Conservation (phyloP, 345 rosid genomes). For the Citrus cavaleriei region DNA sequence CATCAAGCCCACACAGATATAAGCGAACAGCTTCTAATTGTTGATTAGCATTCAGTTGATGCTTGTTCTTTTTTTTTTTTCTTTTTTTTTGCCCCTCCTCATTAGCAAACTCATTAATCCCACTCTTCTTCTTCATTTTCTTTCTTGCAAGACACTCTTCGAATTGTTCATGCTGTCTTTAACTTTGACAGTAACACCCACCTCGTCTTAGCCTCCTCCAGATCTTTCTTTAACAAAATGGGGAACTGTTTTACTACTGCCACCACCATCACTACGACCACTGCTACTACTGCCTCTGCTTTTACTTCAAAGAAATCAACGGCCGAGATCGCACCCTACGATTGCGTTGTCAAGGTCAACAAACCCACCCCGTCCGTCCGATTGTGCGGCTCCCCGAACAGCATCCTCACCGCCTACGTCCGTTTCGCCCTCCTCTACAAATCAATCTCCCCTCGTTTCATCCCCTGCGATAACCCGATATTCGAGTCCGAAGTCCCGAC, state of each 20-base stretch:
- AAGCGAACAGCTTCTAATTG: too few relatives aligned
- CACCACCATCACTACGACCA: neutral
- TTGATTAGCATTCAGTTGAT: neutral
- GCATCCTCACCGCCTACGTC: slow-evolving; percentile 37
- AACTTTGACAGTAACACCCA: neutral
- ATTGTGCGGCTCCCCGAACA: slow-evolving; percentile 32
- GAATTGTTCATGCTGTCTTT: neutral
- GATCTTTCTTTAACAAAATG: slow-evolving; percentile 22
- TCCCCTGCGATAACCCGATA: slow-evolving; percentile 23
- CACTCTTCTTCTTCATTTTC: neutral
- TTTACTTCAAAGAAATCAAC: slow-evolving; percentile 28
- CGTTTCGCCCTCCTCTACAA: slow-evolving; percentile 60
- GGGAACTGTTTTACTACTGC: slow-evolving; percentile 37
- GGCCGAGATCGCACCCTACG: slow-evolving; percentile 51
- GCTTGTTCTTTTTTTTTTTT: too few relatives aligned
- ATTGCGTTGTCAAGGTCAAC: slow-evolving; percentile 20
- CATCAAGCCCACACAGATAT: too few relatives aligned
- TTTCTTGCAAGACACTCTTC: slow-evolving; percentile 15
- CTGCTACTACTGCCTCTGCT: neutral
- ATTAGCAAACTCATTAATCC: neutral
- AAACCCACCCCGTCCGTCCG: slow-evolving; percentile 23
- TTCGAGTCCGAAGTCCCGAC: slow-evolving; percentile 16
- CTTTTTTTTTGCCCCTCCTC: too few relatives aligned
- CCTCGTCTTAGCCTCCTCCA: neutral
- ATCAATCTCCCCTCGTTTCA: slow-evolving; percentile 33